A percentile compares a stretch with the other conserved stretches of the same genome.
These are phyloP conservation scores for Suillus placidus DNA, from an alignment of 768 basidiomycete species.

Conservation along the genomic window DNA sequence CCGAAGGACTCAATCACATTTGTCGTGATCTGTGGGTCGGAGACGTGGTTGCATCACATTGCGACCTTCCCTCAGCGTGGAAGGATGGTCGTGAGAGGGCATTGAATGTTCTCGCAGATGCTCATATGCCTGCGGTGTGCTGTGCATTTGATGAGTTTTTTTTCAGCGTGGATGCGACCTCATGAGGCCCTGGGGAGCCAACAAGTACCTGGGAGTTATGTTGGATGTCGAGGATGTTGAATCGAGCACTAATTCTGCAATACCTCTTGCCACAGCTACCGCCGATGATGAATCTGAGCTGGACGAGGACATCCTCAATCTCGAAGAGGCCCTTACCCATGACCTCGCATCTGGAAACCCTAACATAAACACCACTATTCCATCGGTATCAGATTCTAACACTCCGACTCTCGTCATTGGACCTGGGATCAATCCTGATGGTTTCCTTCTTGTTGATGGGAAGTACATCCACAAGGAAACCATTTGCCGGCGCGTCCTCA, in stretches of 20 bases:
- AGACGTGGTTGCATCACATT: not conserved
- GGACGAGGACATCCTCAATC: not conserved
- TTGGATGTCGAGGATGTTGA: too few species aligned
- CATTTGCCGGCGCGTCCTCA: too few species aligned
- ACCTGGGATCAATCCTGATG: too few species aligned
- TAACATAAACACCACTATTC: not conserved
- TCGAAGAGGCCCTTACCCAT: not conserved
- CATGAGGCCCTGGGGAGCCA: not conserved
- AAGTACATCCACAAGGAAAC: too few species aligned
- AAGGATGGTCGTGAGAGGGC: not conserved
- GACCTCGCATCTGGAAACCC: not conserved
- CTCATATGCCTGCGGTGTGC: not conserved
- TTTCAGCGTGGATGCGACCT: not conserved
- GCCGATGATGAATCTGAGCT: not conserved
- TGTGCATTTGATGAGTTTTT: not conserved
- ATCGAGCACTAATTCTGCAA: not conserved
- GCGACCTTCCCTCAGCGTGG: not conserved
- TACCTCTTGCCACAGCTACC: not conserved
- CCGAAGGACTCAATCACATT: conserved; percentile 13
- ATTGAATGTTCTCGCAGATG: not conserved
- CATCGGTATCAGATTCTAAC: too few species aligned
- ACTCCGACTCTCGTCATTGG: too few species aligned
- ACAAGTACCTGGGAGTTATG: not conserved
- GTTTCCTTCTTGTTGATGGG: too few species aligned
- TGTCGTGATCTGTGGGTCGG: conserved; percentile 10